phyloP scores from a whole-genome alignment of 345 rosid genomes.

The Citrus hindsii region DNA sequence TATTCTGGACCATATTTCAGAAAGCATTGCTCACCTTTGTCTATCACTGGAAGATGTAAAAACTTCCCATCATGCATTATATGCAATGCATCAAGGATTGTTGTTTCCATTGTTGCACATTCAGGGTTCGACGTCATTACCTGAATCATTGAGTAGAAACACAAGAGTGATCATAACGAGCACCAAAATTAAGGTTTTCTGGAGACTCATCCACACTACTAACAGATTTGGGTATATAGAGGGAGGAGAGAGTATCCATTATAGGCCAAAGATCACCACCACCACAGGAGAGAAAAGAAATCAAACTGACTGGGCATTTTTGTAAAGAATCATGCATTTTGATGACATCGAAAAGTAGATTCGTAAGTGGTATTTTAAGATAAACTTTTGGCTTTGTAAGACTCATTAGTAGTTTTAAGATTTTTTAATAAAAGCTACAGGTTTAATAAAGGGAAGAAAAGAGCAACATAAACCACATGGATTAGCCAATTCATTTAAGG shows the following conservation, averaged over 20 bases:
- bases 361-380: not conserved
- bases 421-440: not conserved
- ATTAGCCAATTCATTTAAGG: not conserved
- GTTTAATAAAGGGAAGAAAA: not conserved
- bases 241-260: not conserved
- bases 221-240: not conserved
- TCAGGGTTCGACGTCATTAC: conserved; percentile 97
- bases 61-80: conserved; percentile 97
- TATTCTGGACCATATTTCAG: not conserved
- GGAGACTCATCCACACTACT: not conserved
- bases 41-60: conserved; percentile 90
- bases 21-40: conserved; percentile 48
- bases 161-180: not conserved
- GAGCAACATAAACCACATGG: not conserved
- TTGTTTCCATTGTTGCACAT: conserved; percentile 70
- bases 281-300: not conserved
- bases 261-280: not conserved
- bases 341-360: not conserved
- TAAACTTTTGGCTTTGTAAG: not conserved
- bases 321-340: not conserved
- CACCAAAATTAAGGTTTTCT: not conserved
- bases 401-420: not conserved
- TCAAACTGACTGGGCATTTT: not conserved
- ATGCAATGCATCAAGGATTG: conserved; percentile 92
- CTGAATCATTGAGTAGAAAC: conserved; percentile 23